phyloP scores from a whole-genome alignment of 345 rosid genomes.

The Salix purpurea region DNA sequence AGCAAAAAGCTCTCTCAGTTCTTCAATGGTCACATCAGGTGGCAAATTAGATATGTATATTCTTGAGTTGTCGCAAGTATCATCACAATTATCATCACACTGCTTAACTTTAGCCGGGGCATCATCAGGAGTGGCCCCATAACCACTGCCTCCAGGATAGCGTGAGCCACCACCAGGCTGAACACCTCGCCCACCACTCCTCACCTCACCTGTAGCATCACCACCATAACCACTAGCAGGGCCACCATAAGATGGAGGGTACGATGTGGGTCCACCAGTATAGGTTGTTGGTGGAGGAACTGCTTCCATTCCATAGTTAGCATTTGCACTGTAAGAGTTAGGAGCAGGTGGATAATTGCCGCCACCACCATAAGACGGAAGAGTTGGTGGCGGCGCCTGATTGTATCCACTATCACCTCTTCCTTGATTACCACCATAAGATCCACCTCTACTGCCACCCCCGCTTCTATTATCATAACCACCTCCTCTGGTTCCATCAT shows the following conservation, averaged over 20 bases:
- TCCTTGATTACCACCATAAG: slow-evolving; percentile 66
- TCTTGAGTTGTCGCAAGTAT: slow-evolving; percentile 83
- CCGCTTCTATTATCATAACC: slow-evolving; percentile 19
- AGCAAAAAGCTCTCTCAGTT: slow-evolving; percentile 85
- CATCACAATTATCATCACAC: slow-evolving; percentile 78
- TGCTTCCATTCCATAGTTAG: slow-evolving; percentile 64
- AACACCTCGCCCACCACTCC: slow-evolving; percentile 54
- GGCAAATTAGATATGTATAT: slow-evolving; percentile 97
- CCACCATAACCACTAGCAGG: slow-evolving; percentile 57
- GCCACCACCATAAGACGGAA: slow-evolving; percentile 59
- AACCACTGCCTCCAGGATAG: slow-evolving; percentile 46
- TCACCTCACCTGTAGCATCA: slow-evolving; percentile 48
- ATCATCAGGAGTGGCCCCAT: slow-evolving; percentile 42
- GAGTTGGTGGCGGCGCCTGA: slow-evolving; percentile 63
- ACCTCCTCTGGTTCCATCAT: slow-evolving; percentile 38
- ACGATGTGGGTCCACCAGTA: slow-evolving; percentile 69
- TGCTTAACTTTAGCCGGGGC: slow-evolving; percentile 61
- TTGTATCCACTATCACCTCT: slow-evolving; percentile 64
- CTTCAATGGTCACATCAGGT: slow-evolving; percentile 79
- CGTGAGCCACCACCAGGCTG: slow-evolving; percentile 48
- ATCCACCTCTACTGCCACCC: slow-evolving; percentile 49
- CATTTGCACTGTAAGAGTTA: slow-evolving; percentile 42
- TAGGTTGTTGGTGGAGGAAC: slow-evolving; percentile 87
- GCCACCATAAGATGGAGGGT: slow-evolving; percentile 78
- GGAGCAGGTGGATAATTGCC: slow-evolving; percentile 54